A percentile compares a stretch with the other conserved stretches of the same genome.
Conservation (phyloP, 495 filamentous ascomycete genomes). For the Neurospora sublineolata region DNA sequence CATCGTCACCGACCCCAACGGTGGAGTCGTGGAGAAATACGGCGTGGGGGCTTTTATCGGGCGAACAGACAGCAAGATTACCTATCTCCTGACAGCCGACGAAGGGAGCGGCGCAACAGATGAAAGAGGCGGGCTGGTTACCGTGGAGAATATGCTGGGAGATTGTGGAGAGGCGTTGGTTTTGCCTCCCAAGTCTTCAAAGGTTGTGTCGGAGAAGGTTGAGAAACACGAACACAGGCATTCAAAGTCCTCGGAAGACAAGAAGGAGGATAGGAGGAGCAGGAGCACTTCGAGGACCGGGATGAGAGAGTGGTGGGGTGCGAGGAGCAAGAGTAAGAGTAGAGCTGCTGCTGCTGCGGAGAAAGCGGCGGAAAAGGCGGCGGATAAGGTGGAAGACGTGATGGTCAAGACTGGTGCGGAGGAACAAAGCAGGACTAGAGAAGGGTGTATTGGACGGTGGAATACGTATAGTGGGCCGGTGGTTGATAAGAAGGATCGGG, state of each 20-base stretch:
- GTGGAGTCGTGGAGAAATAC: constrained; percentile 29
- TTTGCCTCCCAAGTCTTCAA: constrained; percentile 3
- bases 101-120: constrained; percentile 36
- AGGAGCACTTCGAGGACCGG: constrained; percentile 12
- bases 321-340: not conserved
- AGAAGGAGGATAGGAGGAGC: constrained; percentile 7
- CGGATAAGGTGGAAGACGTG: not conserved
- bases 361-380: not conserved
- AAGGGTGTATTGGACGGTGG: constrained; percentile 46
- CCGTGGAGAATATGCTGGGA: constrained; percentile 39
- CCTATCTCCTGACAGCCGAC: constrained; percentile 49
- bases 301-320: constrained; percentile 12
- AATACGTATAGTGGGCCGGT: constrained; percentile 30
- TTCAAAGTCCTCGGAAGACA: not conserved
- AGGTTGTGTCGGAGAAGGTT: not conserved
- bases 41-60: constrained; percentile 50
- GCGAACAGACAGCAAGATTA: constrained; percentile 39
- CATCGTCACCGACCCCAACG: constrained; percentile 44
- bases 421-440: constrained; percentile 13
- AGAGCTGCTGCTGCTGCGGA: not conserved
- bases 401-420: not conserved
- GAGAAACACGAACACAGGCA: not conserved
- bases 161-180: constrained; percentile 32
- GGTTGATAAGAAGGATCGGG: constrained; percentile 34
- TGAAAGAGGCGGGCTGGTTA: constrained; percentile 41